A percentile compares a stretch with the other conserved stretches of the same genome.
phyloP scores from a whole-genome alignment of 371 early-diverging fungal genomes.

The Umbelopsis sp. region DNA sequence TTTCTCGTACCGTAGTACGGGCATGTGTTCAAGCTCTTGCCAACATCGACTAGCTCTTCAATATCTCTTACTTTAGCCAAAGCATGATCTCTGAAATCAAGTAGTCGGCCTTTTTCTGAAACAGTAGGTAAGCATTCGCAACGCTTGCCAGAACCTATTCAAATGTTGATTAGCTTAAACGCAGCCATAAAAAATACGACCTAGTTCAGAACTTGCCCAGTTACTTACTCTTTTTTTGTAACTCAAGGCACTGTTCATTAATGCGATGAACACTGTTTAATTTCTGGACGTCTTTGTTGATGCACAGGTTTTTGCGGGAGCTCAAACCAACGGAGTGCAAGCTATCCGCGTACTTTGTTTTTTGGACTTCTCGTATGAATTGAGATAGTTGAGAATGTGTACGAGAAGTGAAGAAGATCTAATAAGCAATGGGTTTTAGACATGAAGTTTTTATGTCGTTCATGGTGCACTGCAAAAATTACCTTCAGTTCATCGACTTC shows the following conservation, averaged over 20 bases:
- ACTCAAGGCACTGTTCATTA: slow-evolving; percentile 80
- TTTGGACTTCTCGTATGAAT: slow-evolving; percentile 85
- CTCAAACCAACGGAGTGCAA: slow-evolving; percentile 76
- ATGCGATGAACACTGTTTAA: slow-evolving; percentile 56
- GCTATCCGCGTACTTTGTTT: slow-evolving; percentile 71
- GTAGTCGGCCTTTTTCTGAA: slow-evolving; percentile 44
- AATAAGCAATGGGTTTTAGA: slow-evolving; percentile 9
- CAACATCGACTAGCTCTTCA: slow-evolving; percentile 81
- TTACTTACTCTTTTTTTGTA: slow-evolving; percentile 63
- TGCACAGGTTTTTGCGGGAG: slow-evolving; percentile 86
- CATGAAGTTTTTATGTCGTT: slow-evolving; percentile 11
- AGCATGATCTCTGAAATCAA: slow-evolving; percentile 65
- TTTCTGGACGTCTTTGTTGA: slow-evolving; percentile 66
- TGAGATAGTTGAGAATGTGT: slow-evolving; percentile 96
- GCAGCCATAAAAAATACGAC: neutral
- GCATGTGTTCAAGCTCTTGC: slow-evolving; percentile 67
- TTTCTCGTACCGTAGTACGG: slow-evolving; percentile 92
- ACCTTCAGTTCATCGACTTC: slow-evolving; percentile 61
- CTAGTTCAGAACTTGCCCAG: too few relatives aligned
- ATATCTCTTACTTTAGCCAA: slow-evolving; percentile 73
- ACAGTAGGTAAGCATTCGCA: slow-evolving; percentile 58
- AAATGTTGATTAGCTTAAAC: neutral
- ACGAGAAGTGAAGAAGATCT: slow-evolving; percentile 83
- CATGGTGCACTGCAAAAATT: neutral
- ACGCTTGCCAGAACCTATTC: slow-evolving; percentile 34